Conservation (phyloP, 805 yeast species). For the Schizosaccharomyces japonicus region DNA sequence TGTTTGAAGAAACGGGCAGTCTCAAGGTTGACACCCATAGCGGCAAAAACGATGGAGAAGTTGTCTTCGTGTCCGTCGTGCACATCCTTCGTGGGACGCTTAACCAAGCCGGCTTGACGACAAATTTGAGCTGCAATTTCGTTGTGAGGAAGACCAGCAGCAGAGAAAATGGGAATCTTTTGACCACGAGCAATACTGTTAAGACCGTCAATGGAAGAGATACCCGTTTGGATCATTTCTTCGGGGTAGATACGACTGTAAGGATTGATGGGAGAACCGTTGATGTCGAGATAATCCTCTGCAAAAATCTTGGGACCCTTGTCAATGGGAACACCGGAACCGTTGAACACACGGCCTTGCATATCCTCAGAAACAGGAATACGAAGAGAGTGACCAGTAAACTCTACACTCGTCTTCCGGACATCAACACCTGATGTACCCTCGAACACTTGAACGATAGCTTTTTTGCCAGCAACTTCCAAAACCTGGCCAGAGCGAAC, state of each 20-base stretch:
- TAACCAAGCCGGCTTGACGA: conserved; percentile 94
- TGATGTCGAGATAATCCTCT: conserved; percentile 92
- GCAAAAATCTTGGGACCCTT: conserved; percentile 92
- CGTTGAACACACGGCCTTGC: conserved; percentile 94
- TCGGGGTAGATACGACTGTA: conserved; percentile 96
- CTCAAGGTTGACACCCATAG: conserved; percentile 98
- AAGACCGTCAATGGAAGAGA: conserved; percentile 96
- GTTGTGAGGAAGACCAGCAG: conserved; percentile 97
- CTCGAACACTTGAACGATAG: conserved; percentile 95
- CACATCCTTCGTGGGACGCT: conserved; percentile 93
- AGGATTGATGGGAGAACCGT: conserved; percentile 97
- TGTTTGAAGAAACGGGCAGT: conserved; percentile 96
- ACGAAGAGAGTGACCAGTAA: conserved; percentile 81
- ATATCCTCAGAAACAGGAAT: conserved; percentile 92
- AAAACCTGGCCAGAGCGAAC: conserved; percentile 91
- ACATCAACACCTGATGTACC: conserved; percentile 98
- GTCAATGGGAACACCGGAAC: conserved; percentile 95
- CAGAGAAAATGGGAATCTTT: conserved; percentile 95
- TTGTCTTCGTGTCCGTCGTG: conserved; percentile 99
- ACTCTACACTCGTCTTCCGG: conserved; percentile 88
- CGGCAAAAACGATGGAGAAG: conserved; percentile 96
- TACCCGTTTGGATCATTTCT: conserved; percentile 98
- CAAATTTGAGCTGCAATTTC: conserved; percentile 99
- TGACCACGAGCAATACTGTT: conserved; percentile 99
- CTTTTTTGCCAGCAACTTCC: conserved; percentile 91